Evolutionary conservation across 257 asterid genomes (phyloP).

Genomic region (Solanum verrucosum): DNA sequence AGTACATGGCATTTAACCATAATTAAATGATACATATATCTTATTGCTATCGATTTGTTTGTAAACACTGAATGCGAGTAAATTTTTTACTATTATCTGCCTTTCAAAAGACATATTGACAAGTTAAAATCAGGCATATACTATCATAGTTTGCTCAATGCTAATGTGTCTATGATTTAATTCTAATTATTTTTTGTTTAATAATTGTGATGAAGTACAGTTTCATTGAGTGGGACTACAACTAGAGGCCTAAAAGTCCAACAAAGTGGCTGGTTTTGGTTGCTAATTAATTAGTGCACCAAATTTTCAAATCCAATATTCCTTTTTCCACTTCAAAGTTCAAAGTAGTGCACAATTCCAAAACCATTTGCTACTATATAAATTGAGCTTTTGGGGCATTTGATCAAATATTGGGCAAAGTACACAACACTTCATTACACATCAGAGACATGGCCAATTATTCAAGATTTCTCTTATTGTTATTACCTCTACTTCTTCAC

Average conservation of each 20-base stretch:
- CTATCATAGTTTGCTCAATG: not conserved
- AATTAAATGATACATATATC: not conserved
- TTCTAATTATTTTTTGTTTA: not conserved
- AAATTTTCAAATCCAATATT: not conserved
- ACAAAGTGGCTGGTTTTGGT: not conserved
- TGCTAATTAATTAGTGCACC: not conserved
- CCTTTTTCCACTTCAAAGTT: not conserved
- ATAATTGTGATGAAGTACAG: not conserved
- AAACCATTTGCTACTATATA: not conserved
- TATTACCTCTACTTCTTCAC: conserved; percentile 35
- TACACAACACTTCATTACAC: not conserved
- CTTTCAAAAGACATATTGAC: not conserved
- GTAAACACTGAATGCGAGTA: not conserved
- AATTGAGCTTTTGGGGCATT: not conserved
- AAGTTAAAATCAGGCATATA: not conserved
- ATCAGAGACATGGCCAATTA: conserved; percentile 19
- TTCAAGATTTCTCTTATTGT: conserved; percentile 22
- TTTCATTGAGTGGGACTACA: not conserved
- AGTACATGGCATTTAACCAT: not conserved
- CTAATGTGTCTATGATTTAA: not conserved
- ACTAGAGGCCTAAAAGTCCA: not conserved
- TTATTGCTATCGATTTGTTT: not conserved
- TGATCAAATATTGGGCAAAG: not conserved
- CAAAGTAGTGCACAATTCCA: not conserved
- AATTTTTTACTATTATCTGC: not conserved